phyloP scores from a whole-genome alignment of 1,284 basidiomycete genomes.

The Cryptococcus deneoformans region DNA sequence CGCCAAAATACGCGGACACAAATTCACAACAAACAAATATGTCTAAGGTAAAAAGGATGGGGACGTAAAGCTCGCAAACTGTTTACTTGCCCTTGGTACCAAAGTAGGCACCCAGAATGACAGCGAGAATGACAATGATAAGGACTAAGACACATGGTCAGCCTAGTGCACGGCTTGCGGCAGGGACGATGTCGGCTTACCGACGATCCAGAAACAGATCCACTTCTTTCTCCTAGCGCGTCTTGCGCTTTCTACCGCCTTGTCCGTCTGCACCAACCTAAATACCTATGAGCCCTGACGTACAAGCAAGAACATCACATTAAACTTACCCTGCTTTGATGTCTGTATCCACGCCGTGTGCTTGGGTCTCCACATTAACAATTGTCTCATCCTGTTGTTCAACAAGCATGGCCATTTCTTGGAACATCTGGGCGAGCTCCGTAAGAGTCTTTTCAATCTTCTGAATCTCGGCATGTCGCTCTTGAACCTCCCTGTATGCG shows the following conservation, averaged over 20 bases:
- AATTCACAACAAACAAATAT: background rate
- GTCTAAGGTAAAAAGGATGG: background rate
- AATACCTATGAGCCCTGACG: background rate
- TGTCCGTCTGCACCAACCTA: slow-evolving; percentile 64
- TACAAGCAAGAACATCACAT: background rate
- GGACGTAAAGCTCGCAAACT: background rate
- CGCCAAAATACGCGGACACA: background rate
- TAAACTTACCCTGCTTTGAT: slow-evolving; percentile 64
- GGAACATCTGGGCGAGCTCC: slow-evolving; percentile 84
- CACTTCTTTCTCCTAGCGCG: slow-evolving; percentile 76
- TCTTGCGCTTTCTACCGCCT: slow-evolving; percentile 69
- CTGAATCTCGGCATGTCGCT: slow-evolving; percentile 82
- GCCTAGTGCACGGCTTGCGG: background rate
- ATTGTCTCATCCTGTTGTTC: slow-evolving; percentile 76
- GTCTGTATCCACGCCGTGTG: slow-evolving; percentile 62
- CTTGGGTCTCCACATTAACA: slow-evolving; percentile 61
- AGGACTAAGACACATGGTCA: slow-evolving; percentile 43
- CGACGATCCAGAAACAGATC: slow-evolving; percentile 67
- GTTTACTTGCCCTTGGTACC: slow-evolving; percentile 25
- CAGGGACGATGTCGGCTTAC: slow-evolving; percentile 22
- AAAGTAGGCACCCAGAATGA: slow-evolving; percentile 40
- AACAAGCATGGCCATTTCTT: slow-evolving; percentile 79
- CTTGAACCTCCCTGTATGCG: slow-evolving; percentile 86
- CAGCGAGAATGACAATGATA: slow-evolving; percentile 56
- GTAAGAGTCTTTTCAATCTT: slow-evolving; percentile 82